Evolutionary conservation across 176 grass and related monocot species (phyloP).

Genomic region (Dendrocalamus sinicus): DNA sequence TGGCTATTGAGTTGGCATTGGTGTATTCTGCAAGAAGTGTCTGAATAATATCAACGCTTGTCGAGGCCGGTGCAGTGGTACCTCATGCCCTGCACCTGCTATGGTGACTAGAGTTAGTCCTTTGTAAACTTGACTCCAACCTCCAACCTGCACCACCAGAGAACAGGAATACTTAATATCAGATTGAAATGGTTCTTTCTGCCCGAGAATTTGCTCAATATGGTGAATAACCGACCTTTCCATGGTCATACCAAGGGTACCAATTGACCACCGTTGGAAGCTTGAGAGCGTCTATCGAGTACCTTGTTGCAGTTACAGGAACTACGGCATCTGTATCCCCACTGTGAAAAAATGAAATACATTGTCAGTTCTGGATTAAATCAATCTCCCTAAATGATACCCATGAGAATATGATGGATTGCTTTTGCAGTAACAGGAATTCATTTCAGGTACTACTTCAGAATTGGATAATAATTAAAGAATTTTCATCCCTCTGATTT

Average conservation of each 20-base stretch:
- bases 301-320: slow-evolving; percentile 92
- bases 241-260: slow-evolving; percentile 88
- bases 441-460: slow-evolving; percentile 1
- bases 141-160: slow-evolving; percentile 75
- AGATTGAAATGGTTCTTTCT: background rate
- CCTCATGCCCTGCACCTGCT: slow-evolving; percentile 79
- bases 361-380: background rate
- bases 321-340: slow-evolving; percentile 97
- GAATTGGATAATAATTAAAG: background rate
- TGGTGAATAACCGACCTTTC: slow-evolving; percentile 57
- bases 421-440: slow-evolving; percentile 4
- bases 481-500: background rate
- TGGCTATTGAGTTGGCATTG: slow-evolving; percentile 57
- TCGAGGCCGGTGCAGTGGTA: slow-evolving; percentile 66
- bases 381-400: background rate
- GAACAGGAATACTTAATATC: background rate
- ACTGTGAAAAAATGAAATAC: slow-evolving; percentile 47
- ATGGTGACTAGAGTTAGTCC: slow-evolving; percentile 84
- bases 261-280: slow-evolving; percentile 73
- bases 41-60: slow-evolving; percentile 72
- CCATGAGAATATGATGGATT: background rate
- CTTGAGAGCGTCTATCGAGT: slow-evolving; percentile 87
- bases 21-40: slow-evolving; percentile 65
- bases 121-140: slow-evolving; percentile 91
- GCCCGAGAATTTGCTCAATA: background rate